These are phyloP conservation scores for Elsinoe ampelina DNA, from an alignment of 2,329 filamentous ascomycete species.

Conservation along the genomic window DNA sequence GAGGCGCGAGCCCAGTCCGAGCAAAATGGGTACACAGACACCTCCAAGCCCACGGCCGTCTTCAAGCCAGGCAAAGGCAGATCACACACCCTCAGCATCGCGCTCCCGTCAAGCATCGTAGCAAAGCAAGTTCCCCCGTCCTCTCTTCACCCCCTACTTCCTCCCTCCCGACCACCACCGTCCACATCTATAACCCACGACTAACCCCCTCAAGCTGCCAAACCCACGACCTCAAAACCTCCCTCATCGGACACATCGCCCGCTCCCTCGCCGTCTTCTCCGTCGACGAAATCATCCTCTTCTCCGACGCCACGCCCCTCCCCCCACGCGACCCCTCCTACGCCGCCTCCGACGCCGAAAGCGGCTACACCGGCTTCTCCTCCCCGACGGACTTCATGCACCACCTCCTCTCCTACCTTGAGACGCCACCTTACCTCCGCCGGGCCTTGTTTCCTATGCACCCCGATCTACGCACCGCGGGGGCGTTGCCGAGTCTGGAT, in stretches of 20 bases:
- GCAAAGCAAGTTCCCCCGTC: conserved; percentile 48
- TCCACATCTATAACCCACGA: not conserved
- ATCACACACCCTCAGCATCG: conserved; percentile 66
- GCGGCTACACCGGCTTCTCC: conserved; percentile 55
- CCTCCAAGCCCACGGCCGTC: conserved; percentile 58
- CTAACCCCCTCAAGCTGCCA: conserved; percentile 44
- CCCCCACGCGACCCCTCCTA: conserved; percentile 17
- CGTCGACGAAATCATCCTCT: conserved; percentile 76
- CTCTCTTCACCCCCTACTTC: conserved; percentile 7
- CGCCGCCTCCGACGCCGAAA: conserved; percentile 28
- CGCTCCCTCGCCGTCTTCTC: conserved; percentile 74
- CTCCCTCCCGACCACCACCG: not conserved
- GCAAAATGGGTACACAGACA: conserved; percentile 33
- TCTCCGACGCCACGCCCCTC: conserved; percentile 55
- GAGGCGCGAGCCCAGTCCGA: conserved; percentile 5
- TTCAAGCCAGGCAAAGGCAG: conserved; percentile 58
- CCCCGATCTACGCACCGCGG: conserved; percentile 64
- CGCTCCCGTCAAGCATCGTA: conserved; percentile 68
- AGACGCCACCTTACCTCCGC: conserved; percentile 75
- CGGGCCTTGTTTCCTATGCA: conserved; percentile 68
- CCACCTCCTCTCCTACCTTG: conserved; percentile 71
- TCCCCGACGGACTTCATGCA: conserved; percentile 73
- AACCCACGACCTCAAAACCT: conserved; percentile 66
- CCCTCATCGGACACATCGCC: conserved; percentile 64
- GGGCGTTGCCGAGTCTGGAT: conserved; percentile 65